These are phyloP conservation scores for Oleoguttula mirabilis DNA, from an alignment of 495 filamentous ascomycete genomes.

Conservation along the genomic window DNA sequence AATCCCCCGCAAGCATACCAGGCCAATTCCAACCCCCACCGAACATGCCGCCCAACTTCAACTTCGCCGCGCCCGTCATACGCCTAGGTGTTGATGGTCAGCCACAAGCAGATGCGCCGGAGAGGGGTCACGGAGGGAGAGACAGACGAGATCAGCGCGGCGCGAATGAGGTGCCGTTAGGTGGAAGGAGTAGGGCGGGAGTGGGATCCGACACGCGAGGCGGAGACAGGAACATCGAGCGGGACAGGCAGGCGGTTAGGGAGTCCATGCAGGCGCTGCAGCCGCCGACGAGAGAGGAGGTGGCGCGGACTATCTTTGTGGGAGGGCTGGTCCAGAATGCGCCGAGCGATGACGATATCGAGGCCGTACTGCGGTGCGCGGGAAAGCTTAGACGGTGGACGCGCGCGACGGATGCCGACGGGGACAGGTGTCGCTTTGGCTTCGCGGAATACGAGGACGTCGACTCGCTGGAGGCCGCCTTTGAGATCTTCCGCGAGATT, in stretches of 20 bases:
- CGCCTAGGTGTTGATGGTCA: slow-evolving; percentile 48
- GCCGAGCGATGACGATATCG: slow-evolving; percentile 69
- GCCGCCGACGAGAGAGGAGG: slow-evolving; percentile 81
- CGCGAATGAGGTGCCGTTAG: slow-evolving; percentile 38
- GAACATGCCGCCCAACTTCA: slow-evolving; percentile 93
- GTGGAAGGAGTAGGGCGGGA: slow-evolving; percentile 45
- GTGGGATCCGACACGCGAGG: slow-evolving; percentile 43
- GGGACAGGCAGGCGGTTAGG: slow-evolving; percentile 54
- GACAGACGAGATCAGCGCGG: slow-evolving; percentile 20
- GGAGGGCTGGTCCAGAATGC: slow-evolving; percentile 70
- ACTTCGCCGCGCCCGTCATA: slow-evolving; percentile 95
- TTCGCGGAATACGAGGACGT: slow-evolving; percentile 96
- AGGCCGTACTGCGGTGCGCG: slow-evolving; percentile 65
- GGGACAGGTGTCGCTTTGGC: slow-evolving; percentile 78
- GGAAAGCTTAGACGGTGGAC: slow-evolving; percentile 79
- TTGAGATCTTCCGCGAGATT: slow-evolving; percentile 65
- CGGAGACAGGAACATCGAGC: slow-evolving; percentile 36
- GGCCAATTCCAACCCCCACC: slow-evolving; percentile 82
- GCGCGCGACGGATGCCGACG: slow-evolving; percentile 64
- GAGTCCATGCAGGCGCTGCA: slow-evolving; percentile 67
- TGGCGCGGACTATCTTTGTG: slow-evolving; percentile 80
- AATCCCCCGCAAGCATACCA: slow-evolving; percentile 66
- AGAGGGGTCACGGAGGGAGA: slow-evolving; percentile 17
- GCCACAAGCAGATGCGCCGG: slow-evolving; percentile 1
- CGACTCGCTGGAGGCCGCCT: slow-evolving; percentile 73